These are phyloP conservation scores for Umbelopsis isabellina DNA, from an alignment of 192 early-diverging fungal genomes.

Conservation along the genomic window DNA sequence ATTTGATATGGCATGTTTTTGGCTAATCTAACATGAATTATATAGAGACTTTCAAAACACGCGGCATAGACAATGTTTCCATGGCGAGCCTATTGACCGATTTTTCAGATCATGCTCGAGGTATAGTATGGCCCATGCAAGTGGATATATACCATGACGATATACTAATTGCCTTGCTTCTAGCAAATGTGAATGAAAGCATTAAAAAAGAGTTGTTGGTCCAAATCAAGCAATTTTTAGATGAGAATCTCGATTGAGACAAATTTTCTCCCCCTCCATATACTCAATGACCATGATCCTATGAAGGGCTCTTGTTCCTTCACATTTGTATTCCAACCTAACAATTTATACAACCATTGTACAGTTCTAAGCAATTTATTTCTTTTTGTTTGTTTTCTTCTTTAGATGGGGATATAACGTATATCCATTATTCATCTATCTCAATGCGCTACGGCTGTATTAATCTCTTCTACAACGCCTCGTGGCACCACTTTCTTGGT, in stretches of 20 bases:
- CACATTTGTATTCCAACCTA: neutral
- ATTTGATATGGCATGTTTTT: neutral
- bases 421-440: neutral
- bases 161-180: neutral
- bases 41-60: conserved; percentile 26
- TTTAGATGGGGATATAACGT: neutral
- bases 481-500: conserved; percentile 26
- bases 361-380: conserved; percentile 14
- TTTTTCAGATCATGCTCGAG: conserved; percentile 29
- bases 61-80: conserved; percentile 24
- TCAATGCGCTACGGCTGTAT: conserved; percentile 20
- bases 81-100: conserved; percentile 25
- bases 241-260: conserved; percentile 28
- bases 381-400: neutral
- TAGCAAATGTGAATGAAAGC: conserved; percentile 34
- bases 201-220: conserved; percentile 38
- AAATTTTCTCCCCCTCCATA: neutral
- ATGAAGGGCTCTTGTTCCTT: neutral
- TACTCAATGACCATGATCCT: neutral
- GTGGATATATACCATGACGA: neutral
- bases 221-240: conserved; percentile 30
- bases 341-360: conserved; percentile 13
- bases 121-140: conserved; percentile 10
- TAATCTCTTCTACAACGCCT: conserved; percentile 40
- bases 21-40: neutral